Base-by-base conservation (phyloP, 176 grass and related monocot genomes). In the Tuctoria greenei region DNA sequence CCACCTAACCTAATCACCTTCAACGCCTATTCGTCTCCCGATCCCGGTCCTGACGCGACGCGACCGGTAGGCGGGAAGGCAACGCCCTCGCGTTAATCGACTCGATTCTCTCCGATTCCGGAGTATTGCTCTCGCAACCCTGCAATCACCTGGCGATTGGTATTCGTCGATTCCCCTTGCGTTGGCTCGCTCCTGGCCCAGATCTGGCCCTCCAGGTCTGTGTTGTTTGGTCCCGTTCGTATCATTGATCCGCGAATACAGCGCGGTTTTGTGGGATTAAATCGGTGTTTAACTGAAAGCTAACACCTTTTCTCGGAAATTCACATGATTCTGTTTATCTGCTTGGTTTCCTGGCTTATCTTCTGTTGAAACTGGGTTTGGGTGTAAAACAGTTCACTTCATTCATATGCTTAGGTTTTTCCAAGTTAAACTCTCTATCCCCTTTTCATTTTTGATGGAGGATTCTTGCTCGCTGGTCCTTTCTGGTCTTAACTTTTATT, bases 1-100 rank as follows among this genome's bases (percentile, higher is more conserved):
- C 79, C 47, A 57, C 80, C 47, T 26, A 74, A 72, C 50, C 57
- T 6, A 31, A 61, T 61, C 58, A 15, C 31, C 12, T 61, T 61
- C 58, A 27, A 61, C 58, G 31, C 31, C 31, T 31, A 31, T 3
- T 31, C 31, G 45, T 64, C 71, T 73, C 56, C 57, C 27, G 46
- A 62, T 61, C 56, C 57, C 27, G 46, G 46, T 61, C 73, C 23
- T 35, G 26, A 62, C 38, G 38, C 25, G 26, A 62, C 38, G 38
- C 25, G 14, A 75, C 56, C 12, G 11, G 18, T 14, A 14, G 44
- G 45, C 16, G 43, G 25, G 67, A 43, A 46, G 31, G 31, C 31
- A 31, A 31, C 31, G 31, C 31, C 31, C 31, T 1, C 31, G 31
- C 31, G 31, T 31, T 31, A 70, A 25, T 17, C n/a, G 16, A 10